A percentile compares a stretch with the other conserved stretches of the same genome.
Evolutionary conservation across 495 filamentous ascomycete species (phyloP).

Genomic region (Achaetomiella virescens): DNA sequence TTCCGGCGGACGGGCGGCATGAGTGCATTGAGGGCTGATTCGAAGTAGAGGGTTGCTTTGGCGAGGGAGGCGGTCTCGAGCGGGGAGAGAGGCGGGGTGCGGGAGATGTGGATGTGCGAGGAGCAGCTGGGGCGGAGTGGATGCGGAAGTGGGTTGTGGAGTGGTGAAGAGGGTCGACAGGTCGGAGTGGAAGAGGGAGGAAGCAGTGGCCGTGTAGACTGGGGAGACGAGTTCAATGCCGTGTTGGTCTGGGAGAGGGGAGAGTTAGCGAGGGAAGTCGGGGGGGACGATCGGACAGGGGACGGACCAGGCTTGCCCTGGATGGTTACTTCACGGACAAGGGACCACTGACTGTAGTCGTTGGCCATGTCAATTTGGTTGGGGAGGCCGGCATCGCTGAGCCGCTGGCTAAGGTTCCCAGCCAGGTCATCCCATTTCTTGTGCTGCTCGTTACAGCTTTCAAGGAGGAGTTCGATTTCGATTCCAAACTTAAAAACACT

Average conservation of each 20-base stretch:
- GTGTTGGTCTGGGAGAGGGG: conserved; percentile 5
- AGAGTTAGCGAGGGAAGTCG: not conserved
- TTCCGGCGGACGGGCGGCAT: conserved; percentile 13
- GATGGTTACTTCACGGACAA: conserved; percentile 25
- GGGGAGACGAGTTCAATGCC: conserved; percentile 30
- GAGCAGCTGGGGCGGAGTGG: conserved; percentile 18
- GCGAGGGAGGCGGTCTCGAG: conserved; percentile 18
- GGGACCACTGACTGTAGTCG: conserved; percentile 29
- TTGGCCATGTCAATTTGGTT: conserved; percentile 24
- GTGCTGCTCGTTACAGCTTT: conserved; percentile 18
- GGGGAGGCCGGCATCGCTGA: conserved; percentile 19
- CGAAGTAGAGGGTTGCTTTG: conserved; percentile 26
- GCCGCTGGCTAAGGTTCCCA: conserved; percentile 20
- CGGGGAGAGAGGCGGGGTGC: conserved; percentile 9
- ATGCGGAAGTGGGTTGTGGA: conserved; percentile 5
- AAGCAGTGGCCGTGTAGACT: conserved; percentile 17
- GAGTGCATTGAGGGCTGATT: conserved; percentile 23
- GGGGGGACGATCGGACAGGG: conserved; percentile 14
- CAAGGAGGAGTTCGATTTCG: conserved; percentile 28
- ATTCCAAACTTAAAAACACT: conserved; percentile 22
- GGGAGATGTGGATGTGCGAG: conserved; percentile 29
- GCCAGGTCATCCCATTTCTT: conserved; percentile 23
- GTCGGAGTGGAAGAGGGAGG: conserved; percentile 7
- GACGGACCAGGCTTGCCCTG: conserved; percentile 18
- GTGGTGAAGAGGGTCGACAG: conserved; percentile 23